A percentile compares a stretch with the other conserved stretches of the same genome.
Evolutionary conservation across 495 filamentous ascomycete genomes (phyloP).

Genomic region (Filosporella fistucella): DNA sequence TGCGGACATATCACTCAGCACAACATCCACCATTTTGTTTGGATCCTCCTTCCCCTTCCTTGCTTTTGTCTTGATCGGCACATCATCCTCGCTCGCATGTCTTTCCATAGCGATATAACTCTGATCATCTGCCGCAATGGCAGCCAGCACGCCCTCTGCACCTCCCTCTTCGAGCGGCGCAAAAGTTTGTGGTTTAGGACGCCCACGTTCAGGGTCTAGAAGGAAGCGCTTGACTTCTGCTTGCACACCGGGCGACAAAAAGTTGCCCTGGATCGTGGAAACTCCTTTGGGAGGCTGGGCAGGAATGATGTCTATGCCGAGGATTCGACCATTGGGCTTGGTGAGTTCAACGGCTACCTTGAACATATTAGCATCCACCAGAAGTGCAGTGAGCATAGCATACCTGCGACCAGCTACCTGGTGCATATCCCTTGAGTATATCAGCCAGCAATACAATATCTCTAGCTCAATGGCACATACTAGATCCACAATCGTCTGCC

Average conservation of each 20-base stretch:
- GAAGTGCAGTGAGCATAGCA: not conserved
- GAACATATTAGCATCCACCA: not conserved
- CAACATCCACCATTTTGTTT: conserved; percentile 75
- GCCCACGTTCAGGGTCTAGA: conserved; percentile 56
- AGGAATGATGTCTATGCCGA: conserved; percentile 92
- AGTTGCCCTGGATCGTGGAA: conserved; percentile 91
- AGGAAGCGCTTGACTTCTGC: conserved; percentile 71
- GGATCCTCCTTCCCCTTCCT: conserved; percentile 14
- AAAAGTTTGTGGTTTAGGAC: conserved; percentile 30
- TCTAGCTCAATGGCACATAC: conserved; percentile 37
- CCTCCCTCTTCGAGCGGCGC: not conserved
- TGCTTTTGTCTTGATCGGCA: no score
- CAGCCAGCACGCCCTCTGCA: not conserved
- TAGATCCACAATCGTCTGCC: conserved; percentile 86
- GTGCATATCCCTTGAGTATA: conserved; percentile 73
- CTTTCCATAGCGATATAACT: conserved; percentile 53
- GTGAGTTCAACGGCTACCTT: conserved; percentile 81
- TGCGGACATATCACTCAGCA: conserved; percentile 97
- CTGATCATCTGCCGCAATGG: conserved; percentile 22
- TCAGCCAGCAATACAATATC: conserved; percentile 11
- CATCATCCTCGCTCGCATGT: conserved; percentile 30
- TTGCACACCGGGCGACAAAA: conserved; percentile 67
- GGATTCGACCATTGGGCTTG: conserved; percentile 66
- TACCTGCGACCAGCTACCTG: conserved; percentile 92
- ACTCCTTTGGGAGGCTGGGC: conserved; percentile 85